Conservation (phyloP, 2,329 filamentous ascomycete species). For the Fonsecaea nubica region DNA sequence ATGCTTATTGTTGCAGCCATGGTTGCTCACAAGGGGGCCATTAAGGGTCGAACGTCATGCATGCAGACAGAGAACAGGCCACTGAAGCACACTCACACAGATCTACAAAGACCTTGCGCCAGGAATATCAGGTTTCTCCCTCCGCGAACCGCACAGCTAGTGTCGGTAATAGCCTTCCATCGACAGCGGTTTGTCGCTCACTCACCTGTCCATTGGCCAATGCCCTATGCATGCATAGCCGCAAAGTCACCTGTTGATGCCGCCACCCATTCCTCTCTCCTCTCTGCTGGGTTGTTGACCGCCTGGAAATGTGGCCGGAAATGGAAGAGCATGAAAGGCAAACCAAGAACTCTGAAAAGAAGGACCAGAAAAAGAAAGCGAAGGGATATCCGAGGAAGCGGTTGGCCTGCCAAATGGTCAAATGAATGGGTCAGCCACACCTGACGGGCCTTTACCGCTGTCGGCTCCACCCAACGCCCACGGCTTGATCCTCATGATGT, state of each 20-base stretch:
- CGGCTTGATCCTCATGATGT: slow-evolving; percentile 4
- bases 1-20: background rate
- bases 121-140: slow-evolving; percentile 25
- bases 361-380: background rate
- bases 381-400: slow-evolving; percentile 11
- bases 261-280: background rate
- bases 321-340: background rate
- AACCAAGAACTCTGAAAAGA: background rate
- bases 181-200: background rate
- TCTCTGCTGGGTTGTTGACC: slow-evolving; percentile 19
- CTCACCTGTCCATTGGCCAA: slow-evolving; percentile 13
- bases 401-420: slow-evolving; percentile 36
- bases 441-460: slow-evolving; percentile 32
- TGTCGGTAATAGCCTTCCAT: background rate
- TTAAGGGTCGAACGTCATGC: background rate
- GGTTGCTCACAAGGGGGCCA: background rate
- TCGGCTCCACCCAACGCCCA: slow-evolving; percentile 18
- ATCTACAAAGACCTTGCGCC: slow-evolving; percentile 4
- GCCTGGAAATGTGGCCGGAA: slow-evolving; percentile 22
- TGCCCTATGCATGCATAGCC: slow-evolving; percentile 20
- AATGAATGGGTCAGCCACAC: background rate
- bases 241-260: slow-evolving; percentile 25
- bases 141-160: background rate
- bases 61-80: background rate
- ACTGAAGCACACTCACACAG: slow-evolving; percentile 3